Percentiles rank a stretch among this genome's conserved stretches.
phyloP scores from a whole-genome alignment of 2,329 filamentous ascomycete genomes.

The Onygenales sp. region DNA sequence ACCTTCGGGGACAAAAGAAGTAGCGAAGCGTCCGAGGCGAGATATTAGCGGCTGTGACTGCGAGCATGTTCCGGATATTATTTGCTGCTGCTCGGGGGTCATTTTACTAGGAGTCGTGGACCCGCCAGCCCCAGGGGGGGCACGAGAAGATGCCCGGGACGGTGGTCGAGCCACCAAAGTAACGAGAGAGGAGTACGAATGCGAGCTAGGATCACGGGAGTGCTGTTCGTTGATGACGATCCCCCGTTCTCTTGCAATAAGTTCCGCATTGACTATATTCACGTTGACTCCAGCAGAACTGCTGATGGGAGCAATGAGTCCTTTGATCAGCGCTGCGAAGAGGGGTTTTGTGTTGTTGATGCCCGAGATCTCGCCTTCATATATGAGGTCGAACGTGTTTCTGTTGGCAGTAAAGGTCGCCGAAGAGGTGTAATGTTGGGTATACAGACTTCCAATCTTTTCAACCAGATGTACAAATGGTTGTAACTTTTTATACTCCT shows the following conservation, averaged over 20 bases:
- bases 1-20: conserved; percentile 63
- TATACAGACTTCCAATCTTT: conserved; percentile 70
- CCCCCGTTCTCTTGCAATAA: conserved; percentile 67
- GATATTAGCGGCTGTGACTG: conserved; percentile 50
- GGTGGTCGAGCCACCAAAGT: conserved; percentile 51
- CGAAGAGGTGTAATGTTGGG: conserved; percentile 55
- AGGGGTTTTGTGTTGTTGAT: conserved; percentile 69
- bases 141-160: conserved; percentile 25
- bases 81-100: conserved; percentile 33
- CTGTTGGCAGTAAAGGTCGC: conserved; percentile 42
- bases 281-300: conserved; percentile 58
- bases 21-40: conserved; percentile 62
- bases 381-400: conserved; percentile 64
- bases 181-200: conserved; percentile 61
- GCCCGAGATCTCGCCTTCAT: conserved; percentile 63
- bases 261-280: conserved; percentile 72
- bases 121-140: conserved; percentile 9
- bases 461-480: conserved; percentile 69
- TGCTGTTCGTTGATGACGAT: conserved; percentile 69
- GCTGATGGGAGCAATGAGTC: conserved; percentile 60
- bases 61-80: conserved; percentile 38
- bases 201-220: conserved; percentile 49
- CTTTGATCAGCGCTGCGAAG: conserved; percentile 70
- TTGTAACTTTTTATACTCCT: conserved; percentile 68
- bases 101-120: conserved; percentile 15